phyloP scores from a whole-genome alignment of 2,329 filamentous ascomycete species.

The Beauveria asiatica region DNA sequence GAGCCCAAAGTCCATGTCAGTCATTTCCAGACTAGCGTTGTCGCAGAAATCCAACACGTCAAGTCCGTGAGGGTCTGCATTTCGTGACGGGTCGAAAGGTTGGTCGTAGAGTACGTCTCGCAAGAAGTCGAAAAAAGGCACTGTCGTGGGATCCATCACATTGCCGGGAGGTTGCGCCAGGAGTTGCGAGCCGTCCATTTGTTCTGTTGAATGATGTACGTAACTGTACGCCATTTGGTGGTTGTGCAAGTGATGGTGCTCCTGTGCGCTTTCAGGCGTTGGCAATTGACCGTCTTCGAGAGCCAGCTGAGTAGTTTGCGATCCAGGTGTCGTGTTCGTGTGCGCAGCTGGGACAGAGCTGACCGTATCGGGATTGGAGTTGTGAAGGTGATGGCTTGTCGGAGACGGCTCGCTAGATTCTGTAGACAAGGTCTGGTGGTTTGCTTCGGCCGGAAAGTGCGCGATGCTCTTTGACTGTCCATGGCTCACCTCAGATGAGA shows the following conservation, averaged over 20 bases:
- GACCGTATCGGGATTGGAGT: conserved; percentile 11
- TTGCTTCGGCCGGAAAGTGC: conserved; percentile 31
- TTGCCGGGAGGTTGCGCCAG: conserved; percentile 13
- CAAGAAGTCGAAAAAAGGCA: conserved; percentile 42
- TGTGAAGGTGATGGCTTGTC: conserved; percentile 3
- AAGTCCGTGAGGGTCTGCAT: conserved; percentile 32
- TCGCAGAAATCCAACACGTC: conserved; percentile 42
- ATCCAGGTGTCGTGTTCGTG: conserved; percentile 20
- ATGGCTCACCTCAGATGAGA: conserved; percentile 28
- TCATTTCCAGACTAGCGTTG: conserved; percentile 40
- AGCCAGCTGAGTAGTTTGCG: conserved; percentile 19
- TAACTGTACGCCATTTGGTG: conserved; percentile 9
- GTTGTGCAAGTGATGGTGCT: conserved; percentile 9
- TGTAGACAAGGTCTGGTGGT: not conserved
- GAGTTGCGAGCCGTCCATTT: conserved; percentile 5
- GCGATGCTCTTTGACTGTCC: conserved; percentile 35
- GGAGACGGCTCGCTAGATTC: conserved; percentile 3
- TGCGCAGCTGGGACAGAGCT: conserved; percentile 13
- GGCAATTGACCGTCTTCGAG: conserved; percentile 27
- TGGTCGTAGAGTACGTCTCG: conserved; percentile 43
- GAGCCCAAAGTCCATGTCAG: conserved; percentile 43
- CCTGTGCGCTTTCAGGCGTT: conserved; percentile 24
- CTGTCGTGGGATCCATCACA: conserved; percentile 23
- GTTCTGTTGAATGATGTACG: not conserved
- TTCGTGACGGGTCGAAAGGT: conserved; percentile 26